Base-by-base conservation (phyloP, 2,329 filamentous ascomycete species). In the Sporothrix variecibatus region DNA sequence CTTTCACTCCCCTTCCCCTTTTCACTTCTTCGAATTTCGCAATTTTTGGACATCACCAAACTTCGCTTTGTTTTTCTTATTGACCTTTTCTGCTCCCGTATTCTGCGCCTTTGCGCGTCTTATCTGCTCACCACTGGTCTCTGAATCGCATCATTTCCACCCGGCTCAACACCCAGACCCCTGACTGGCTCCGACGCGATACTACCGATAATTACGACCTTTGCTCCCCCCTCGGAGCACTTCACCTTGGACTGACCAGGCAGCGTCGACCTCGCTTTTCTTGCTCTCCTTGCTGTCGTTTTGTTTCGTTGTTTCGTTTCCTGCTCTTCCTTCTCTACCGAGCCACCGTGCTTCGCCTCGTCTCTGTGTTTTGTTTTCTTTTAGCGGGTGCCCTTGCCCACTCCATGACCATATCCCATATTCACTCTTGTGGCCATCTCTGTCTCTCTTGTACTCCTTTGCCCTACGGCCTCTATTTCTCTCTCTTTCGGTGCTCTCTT, bases 161-260 rank as follows among this genome's bases (percentile, higher is more conserved):
- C 40, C 70, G 43, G 56, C 56, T 53, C 53, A n/a, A n/a, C 34
- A 71, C 56, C 70, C 70, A 49, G 34, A 49, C 40, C 56, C 56
- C 70, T 71, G 68, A 58, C 68, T 17, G 49, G 49, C 69, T 20
- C 70, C 56, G 26, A 72, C 70, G 56, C 70, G 69, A 71, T 71
- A 60, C 69, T 71, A 71, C 69, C 69, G 53, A 62, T 46, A 49
- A 46, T 71, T 71, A 60, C 53, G 38, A 71, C 70, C 56, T 40
- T 23, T 49, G 34, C 34, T 8, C 9, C 11, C 67, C 53, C 38
- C 51, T 43, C 60, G 15, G n/a, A 20, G 28, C 43, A 60, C 28
- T 40, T 38, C 23, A 43, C 56, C 34, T 51, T 73, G 51, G 38
- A 28, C 20, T 53, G 65, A 34, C 26, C 46, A 53, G 67, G 67